phyloP scores from a whole-genome alignment of 768 basidiomycete species.

The Pholiota conissans region DNA sequence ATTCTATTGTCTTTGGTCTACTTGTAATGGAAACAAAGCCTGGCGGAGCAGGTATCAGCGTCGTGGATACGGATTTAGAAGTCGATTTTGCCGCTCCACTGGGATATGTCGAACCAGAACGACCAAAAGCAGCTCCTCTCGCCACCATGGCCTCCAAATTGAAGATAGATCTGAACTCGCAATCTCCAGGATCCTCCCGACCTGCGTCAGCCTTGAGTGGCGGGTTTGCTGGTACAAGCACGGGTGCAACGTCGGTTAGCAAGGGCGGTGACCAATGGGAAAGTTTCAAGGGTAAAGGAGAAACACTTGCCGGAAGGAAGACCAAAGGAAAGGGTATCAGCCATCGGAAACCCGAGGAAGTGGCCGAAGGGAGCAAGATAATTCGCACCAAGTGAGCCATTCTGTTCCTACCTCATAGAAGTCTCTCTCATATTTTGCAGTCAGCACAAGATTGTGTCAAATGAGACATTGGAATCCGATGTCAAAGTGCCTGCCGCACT shows the following conservation, averaged over 20 bases:
- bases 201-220: constrained; percentile 75
- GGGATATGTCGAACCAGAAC: constrained; percentile 92
- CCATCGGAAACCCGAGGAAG: constrained; percentile 78
- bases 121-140: constrained; percentile 76
- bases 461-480: constrained; percentile 70
- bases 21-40: constrained; percentile 94
- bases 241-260: constrained; percentile 54
- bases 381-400: constrained; percentile 81
- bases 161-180: constrained; percentile 87
- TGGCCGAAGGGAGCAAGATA: constrained; percentile 83
- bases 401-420: constrained; percentile 1
- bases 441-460: constrained; percentile 82
- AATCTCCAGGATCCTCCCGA: constrained; percentile 83
- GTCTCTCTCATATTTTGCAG: constrained; percentile 38
- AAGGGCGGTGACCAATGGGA: constrained; percentile 88
- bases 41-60: constrained; percentile 82
- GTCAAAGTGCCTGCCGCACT: constrained; percentile 86
- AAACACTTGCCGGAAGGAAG: constrained; percentile 86
- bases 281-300: constrained; percentile 94
- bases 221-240: constrained; percentile 55
- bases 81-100: constrained; percentile 95
- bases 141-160: constrained; percentile 96
- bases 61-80: constrained; percentile 95
- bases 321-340: constrained; percentile 95
- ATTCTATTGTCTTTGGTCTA: constrained; percentile 91